Base-by-base conservation (phyloP, 768 basidiomycete species). In the Mycena filopes region DNA sequence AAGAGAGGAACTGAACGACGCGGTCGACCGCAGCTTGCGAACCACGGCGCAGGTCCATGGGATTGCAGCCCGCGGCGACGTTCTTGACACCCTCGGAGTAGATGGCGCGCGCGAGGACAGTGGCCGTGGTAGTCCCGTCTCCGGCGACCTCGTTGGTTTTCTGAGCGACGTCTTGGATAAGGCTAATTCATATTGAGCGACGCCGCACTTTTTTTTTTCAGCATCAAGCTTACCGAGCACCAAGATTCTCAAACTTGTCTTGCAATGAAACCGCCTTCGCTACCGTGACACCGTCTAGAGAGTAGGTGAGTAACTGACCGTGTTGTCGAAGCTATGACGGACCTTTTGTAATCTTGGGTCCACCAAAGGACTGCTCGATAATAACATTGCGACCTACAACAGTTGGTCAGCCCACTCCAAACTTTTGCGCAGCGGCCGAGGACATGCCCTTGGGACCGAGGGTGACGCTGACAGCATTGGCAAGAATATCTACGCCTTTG, bases 51-150 rank as follows among this genome's bases (percentile, higher is more conserved):
- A 99, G 93, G 82, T 99, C 97, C 96, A 98, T 99, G 15, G 97
- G 97, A 83, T 97, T 98, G 86, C 97, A 99, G 4, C 97, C 97
- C 12, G 97, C 97, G 23, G 97, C 97, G 63, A 99, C 97, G 73
- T 99, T 99, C 85, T 98, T 98, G 73, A 98, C 96, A 78, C 97
- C 97, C 80, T 99, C 97, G 0, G 95, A 87, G 82, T 98, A 99
- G 80, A 99, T 98, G 60, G 97, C 96, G 59, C 95, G 93, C 12
- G 97, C 94, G 61, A 98, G 89, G 56, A 98, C 97, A 38, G 97
- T 98, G 5, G 97, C 96, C 18, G 97, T 99, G 11, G 97, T 99
- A 3, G 97, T 99, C 63, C 97, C 97, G 77, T 99, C 97, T 77
- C 97, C 97, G 40, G 97, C 97, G 71, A 92, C 83, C 80, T 98